Conservation (phyloP, 2,329 filamentous ascomycete species). For the Botrytis tulipae region DNA sequence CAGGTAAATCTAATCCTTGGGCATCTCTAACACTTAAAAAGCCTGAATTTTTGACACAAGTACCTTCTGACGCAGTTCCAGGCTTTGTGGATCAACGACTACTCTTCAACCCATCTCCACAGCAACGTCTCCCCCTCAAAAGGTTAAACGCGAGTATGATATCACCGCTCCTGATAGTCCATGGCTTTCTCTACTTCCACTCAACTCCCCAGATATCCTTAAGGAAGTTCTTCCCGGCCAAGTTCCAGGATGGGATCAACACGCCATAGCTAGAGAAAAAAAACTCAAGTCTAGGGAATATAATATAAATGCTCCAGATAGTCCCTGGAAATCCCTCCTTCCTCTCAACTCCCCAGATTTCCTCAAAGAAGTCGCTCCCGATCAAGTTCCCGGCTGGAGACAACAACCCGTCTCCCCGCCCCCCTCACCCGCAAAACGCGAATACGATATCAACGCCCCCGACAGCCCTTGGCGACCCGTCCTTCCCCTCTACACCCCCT, state of each 20-base stretch:
- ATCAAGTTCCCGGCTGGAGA: not conserved
- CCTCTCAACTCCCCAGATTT: not conserved
- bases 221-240: not conserved
- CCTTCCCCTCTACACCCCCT: not conserved
- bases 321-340: not conserved
- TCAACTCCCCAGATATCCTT: not conserved
- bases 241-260: slow-evolving; percentile 10
- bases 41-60: not conserved
- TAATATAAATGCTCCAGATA: not conserved
- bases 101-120: not conserved
- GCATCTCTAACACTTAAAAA: not conserved
- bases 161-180: not conserved
- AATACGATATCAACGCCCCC: not conserved
- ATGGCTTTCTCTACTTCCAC: not conserved
- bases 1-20: not conserved
- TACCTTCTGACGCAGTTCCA: not conserved
- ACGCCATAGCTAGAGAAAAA: not conserved
- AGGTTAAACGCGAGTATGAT: not conserved
- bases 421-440: not conserved
- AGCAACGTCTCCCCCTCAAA: not conserved
- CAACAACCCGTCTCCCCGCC: not conserved
- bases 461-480: not conserved
- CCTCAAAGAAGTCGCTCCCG: not conserved
- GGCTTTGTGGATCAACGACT: not conserved
- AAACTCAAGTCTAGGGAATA: not conserved